These are phyloP conservation scores for Fistulinella cinereoalba DNA, from an alignment of 1,284 basidiomycete genomes.

Conservation along the genomic window DNA sequence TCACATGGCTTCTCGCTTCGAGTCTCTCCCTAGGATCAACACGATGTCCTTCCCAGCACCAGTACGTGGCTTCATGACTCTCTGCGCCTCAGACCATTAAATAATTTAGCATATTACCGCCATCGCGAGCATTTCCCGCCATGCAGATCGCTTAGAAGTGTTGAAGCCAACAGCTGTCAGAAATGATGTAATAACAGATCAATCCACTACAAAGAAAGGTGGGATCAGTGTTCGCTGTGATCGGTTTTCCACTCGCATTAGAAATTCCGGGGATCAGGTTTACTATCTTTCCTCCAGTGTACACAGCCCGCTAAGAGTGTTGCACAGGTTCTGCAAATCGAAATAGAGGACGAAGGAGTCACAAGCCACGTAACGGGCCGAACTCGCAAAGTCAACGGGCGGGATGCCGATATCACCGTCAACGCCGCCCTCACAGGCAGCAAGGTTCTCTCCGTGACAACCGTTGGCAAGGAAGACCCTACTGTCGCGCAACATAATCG, in stretches of 20 bases:
- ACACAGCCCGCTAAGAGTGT: background rate
- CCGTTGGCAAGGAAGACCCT: constrained; percentile 42
- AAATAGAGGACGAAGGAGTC: constrained; percentile 7
- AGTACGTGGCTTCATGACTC: constrained; percentile 9
- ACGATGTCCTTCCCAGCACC: constrained; percentile 14
- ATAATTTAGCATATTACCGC: constrained; percentile 36
- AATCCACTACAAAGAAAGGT: constrained; percentile 25
- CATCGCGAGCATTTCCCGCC: constrained; percentile 40
- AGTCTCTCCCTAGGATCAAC: constrained; percentile 18
- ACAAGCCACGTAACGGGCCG: constrained; percentile 15
- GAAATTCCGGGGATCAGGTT: constrained; percentile 35
- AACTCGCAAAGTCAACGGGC: constrained; percentile 16
- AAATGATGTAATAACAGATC: constrained; percentile 41
- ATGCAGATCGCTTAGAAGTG: constrained; percentile 37
- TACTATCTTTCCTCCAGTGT: background rate
- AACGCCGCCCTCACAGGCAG: constrained; percentile 19
- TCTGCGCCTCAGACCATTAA: background rate
- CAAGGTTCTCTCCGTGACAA: constrained; percentile 34
- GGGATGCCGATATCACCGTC: constrained; percentile 23
- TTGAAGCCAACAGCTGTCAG: constrained; percentile 38
- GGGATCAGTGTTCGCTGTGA: constrained; percentile 35
- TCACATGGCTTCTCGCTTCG: constrained; percentile 15
- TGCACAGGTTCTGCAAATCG: constrained; percentile 18
- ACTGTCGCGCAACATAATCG: constrained; percentile 43
- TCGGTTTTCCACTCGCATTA: constrained; percentile 44